Evolutionary conservation across 169 alveolate species (phyloP), one percentile per base, ranked within the genome.

Genomic region (Cryptosporidium sp.): DNA sequence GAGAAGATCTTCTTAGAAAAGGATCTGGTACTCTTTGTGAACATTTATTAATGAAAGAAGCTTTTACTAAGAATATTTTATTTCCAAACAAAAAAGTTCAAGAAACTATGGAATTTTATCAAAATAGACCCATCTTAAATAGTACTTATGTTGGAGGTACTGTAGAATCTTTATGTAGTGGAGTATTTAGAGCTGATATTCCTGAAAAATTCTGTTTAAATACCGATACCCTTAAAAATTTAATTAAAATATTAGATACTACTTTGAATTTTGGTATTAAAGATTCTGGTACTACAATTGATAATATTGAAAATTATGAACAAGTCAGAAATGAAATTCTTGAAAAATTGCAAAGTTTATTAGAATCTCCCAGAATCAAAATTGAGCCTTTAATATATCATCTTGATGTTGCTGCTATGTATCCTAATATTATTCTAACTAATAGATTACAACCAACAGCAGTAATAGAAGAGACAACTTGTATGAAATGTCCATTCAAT

Each of bases 321-420:
- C 96, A 94, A 68, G 93, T 93, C 21, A 92, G 71, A 48, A 84
- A 86, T 33, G 95, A 94, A 48, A 91, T 96, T 2, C 62, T 75
- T 68, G 60, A 70, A 45, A 91, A 91, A 48, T 92, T 96, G 85
- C 84, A 56, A 52, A 61, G 51, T 9, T 91, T 96, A 35, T 62
- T 85, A 26, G 85, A 89, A 52, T 62, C 87, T 14, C 95, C 93
- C 8, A 80, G 29, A 84, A 69, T 69, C 48, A 84, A 87, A 29
- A 91, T 68, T 18, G 62, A 86, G 21, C 99, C 99, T 6, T 84
- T 97, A 61, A 97, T 98, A 53, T 97, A 97, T 92, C 99, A 99
- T 92, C 94, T 98, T 85, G 99, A 99, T 93, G 99, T 99, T 33
- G 99, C 99, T n/a, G 99, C 99, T 21, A 99, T 99, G 99, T 99